These are phyloP conservation scores for Rhizopogon vinicolor DNA, from an alignment of 768 basidiomycete genomes.

Conservation along the genomic window DNA sequence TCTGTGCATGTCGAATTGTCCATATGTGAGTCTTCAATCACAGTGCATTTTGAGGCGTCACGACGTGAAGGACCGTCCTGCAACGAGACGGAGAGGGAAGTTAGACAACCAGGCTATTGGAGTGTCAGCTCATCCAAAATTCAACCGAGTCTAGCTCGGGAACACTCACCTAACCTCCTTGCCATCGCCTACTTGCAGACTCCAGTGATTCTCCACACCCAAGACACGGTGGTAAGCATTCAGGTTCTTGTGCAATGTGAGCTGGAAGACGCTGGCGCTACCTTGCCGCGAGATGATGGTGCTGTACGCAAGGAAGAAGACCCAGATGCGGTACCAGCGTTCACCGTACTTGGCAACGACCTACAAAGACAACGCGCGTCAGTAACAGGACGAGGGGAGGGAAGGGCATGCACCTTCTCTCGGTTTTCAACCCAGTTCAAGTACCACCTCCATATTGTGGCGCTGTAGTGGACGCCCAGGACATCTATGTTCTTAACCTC, in stretches of 20 bases:
- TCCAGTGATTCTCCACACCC: conserved; percentile 77
- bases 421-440: conserved; percentile 95
- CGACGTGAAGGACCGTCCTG: too few species aligned
- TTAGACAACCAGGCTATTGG: not conserved
- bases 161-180: conserved; percentile 7
- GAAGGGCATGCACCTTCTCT: conserved; percentile 49
- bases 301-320: conserved; percentile 93
- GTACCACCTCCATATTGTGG: conserved; percentile 90
- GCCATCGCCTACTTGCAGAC: conserved; percentile 54
- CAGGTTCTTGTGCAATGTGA: conserved; percentile 97
- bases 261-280: conserved; percentile 89
- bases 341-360: not conserved
- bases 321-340: conserved; percentile 89
- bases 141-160: not conserved
- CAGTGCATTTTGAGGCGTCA: too few species aligned
- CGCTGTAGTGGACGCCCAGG: conserved; percentile 95
- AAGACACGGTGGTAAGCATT: conserved; percentile 92
- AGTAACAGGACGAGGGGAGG: not conserved
- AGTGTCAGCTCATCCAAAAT: not conserved
- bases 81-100: too few species aligned
- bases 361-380: conserved; percentile 10
- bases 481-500: conserved; percentile 97
- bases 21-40: too few species aligned
- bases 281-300: conserved; percentile 88
- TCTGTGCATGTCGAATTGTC: not conserved